Evolutionary conservation across 768 basidiomycete genomes (phyloP).

Genomic region (Dacryopinax spathularia): DNA sequence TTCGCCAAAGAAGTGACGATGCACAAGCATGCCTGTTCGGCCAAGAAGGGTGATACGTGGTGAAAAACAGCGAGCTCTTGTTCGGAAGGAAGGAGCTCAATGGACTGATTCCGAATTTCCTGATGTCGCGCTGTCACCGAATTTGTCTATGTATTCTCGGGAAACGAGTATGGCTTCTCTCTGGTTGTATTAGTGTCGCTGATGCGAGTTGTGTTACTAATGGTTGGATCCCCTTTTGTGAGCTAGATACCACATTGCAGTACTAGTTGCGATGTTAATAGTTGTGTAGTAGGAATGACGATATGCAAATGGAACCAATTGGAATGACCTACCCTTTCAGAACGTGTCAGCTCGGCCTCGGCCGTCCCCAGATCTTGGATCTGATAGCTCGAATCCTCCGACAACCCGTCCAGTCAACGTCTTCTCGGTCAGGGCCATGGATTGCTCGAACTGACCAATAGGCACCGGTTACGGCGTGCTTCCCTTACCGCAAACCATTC

Average conservation of each 20-base stretch:
- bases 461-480: background rate
- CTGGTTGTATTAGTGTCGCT: slow-evolving; percentile 1
- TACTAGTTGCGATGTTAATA: slow-evolving; percentile 3
- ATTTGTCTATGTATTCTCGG: background rate
- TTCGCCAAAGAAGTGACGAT: background rate
- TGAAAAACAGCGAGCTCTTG: background rate
- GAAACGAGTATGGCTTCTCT: background rate
- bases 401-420: no score
- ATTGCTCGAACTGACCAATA: no score
- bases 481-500: background rate
- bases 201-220: background rate
- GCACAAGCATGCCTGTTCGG: background rate
- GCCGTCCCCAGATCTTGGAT: background rate
- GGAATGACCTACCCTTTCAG: background rate
- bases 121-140: background rate
- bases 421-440: no score
- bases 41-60: background rate
- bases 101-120: background rate
- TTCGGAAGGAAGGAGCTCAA: background rate
- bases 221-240: background rate
- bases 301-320: slow-evolving; percentile 1
- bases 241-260: background rate
- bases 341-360: no score
- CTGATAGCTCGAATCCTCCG: no score
- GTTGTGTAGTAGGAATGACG: background rate